These are phyloP conservation scores for Scheffersomyces spartinae DNA, from an alignment of 805 yeast genomes.

Conservation along the genomic window DNA sequence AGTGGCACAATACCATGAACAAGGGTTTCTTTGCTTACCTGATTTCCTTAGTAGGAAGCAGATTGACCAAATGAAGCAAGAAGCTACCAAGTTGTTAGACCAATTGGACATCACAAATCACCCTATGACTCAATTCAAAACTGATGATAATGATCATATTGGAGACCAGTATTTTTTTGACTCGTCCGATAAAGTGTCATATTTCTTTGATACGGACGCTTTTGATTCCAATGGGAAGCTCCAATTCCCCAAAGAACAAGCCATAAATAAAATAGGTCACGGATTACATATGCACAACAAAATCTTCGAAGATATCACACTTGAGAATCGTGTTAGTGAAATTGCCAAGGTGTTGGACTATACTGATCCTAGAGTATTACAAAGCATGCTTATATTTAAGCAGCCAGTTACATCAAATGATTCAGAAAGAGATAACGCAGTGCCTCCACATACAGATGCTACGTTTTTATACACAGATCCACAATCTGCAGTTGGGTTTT, in stretches of 20 bases:
- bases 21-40: constrained; percentile 55
- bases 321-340: constrained; percentile 34
- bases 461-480: constrained; percentile 65
- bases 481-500: constrained; percentile 61
- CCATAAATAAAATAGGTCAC: constrained; percentile 74
- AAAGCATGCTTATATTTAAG: constrained; percentile 70
- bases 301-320: constrained; percentile 38
- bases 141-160: constrained; percentile 46
- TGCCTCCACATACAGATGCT: constrained; percentile 71
- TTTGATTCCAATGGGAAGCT: constrained; percentile 43
- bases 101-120: constrained; percentile 44
- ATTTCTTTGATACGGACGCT: constrained; percentile 64
- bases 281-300: constrained; percentile 52
- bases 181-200: constrained; percentile 58
- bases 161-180: constrained; percentile 65
- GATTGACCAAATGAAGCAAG: constrained; percentile 26
- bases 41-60: constrained; percentile 37
- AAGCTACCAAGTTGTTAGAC: constrained; percentile 33
- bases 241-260: constrained; percentile 36
- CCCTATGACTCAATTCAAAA: constrained; percentile 62
- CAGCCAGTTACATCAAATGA: constrained; percentile 34
- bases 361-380: constrained; percentile 59
- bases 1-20: constrained; percentile 32
- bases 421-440: constrained; percentile 36
- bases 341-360: constrained; percentile 44